Evolutionary conservation across 2,329 filamentous ascomycete species (phyloP).

Genomic region (Canariomyces notabilis): DNA sequence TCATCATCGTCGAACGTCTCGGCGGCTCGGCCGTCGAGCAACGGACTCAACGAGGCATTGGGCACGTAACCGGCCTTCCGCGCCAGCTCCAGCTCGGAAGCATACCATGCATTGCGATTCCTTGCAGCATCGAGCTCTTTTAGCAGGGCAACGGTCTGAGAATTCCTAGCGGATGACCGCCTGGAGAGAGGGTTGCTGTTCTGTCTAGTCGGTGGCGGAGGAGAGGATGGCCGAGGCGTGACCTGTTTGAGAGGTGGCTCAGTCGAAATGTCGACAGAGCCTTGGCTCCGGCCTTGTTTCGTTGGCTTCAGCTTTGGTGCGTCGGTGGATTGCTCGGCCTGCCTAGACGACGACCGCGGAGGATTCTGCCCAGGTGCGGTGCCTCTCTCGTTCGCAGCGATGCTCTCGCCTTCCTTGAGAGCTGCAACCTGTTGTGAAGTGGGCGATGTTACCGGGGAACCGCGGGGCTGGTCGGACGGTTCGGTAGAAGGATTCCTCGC

Average conservation of each 20-base stretch:
- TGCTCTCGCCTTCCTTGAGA: conserved; percentile 44
- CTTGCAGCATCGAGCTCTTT: conserved; percentile 83
- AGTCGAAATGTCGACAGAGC: conserved; percentile 63
- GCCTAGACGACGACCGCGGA: conserved; percentile 30
- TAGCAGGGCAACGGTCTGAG: conserved; percentile 67
- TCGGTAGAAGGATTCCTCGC: conserved; percentile 48
- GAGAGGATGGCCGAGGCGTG: conserved; percentile 47
- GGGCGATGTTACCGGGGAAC: conserved; percentile 42
- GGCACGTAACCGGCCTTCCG: conserved; percentile 83
- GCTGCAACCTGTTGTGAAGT: conserved; percentile 35
- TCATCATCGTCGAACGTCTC: conserved; percentile 90
- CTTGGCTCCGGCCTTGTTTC: conserved; percentile 55
- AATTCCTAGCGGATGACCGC: conserved; percentile 55
- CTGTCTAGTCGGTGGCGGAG: conserved; percentile 54
- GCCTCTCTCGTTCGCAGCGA: conserved; percentile 54
- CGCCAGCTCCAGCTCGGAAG: conserved; percentile 87
- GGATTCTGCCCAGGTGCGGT: conserved; percentile 49
- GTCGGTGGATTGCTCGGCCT: conserved; percentile 27
- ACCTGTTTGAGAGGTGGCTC: conserved; percentile 48
- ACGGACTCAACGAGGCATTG: conserved; percentile 63
- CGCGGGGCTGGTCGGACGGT: conserved; percentile 31
- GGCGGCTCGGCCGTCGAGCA: conserved; percentile 68
- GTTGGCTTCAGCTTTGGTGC: conserved; percentile 39
- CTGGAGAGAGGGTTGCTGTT: conserved; percentile 54
- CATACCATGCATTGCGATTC: conserved; percentile 93